Evolutionary conservation across 129 eudicot species (phyloP), one percentile per base, ranked within the genome.

Genomic region (Centrapalus pauciflorus): DNA sequence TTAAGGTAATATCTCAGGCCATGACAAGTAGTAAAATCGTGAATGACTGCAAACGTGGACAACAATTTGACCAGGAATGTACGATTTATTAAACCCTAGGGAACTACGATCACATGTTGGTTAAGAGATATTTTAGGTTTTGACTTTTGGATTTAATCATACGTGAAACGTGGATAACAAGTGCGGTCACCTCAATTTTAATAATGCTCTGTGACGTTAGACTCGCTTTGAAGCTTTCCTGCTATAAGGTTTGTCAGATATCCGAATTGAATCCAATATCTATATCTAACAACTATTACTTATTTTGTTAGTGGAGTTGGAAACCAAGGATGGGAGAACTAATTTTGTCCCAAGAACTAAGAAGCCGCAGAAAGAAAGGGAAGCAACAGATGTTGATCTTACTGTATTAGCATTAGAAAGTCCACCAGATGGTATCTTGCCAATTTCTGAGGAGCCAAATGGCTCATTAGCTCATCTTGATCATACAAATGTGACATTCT

Each of bases 371-470:
- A 17, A 56, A 74, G 35, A n/a, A 38, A 66, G 60, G 65, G 79
- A 32, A 66, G 52, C 66, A 7, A 68, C 73, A 43, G 79, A 74
- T 45, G 61, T 74, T 56, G 73, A 74, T 66, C 73, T 66, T 23
- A 74, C 79, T 66, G 73, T 66, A 9, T 74, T 66, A 67, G 73
- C 73, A 43, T 66, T 74, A 43, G 73, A 66, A 66, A 66, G 73
- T 74, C 73, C 73, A 41, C 79, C 73, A 0, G 67, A 74, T 66
- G 73, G 61, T 55, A 40, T 74, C 67, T 40, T 64, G 59, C 65
- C 34, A 1, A 51, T 65, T 55, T 56, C 72, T 55, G 66, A 74
- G 30, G 72, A 55, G 27, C 78, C 73, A 16, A 54, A 40, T 35
- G 57, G 67, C 37, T 29, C 66, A 26, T 43, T 40, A 55, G 60